Evolutionary conservation across 1,139 yeast species (phyloP), one percentile per base, ranked within the genome.

Genomic region (Debaryomyces subglobosus): DNA sequence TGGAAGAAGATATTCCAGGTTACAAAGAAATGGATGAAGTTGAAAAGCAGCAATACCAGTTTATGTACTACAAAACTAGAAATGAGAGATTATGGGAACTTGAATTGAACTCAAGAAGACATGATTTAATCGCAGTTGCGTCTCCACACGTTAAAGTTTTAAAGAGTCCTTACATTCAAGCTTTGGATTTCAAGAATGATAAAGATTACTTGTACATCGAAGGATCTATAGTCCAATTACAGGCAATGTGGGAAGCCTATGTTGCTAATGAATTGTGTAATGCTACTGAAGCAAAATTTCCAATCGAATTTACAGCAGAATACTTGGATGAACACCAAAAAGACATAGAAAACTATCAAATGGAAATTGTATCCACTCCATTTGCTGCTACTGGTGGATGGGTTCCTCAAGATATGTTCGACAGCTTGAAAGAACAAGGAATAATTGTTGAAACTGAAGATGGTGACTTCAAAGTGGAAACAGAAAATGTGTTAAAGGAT

Each of bases 391-490:
- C 97, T 34, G 88, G 89, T 49, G 97, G 97, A 5, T 92, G 97
- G 97, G 80, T 94, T 50, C 97, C 98, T 23, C 96, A 89, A 64
- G 96, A 90, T 62, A 82, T 90, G 86, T 91, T 92, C 63, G 86
- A 82, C 39, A 80, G 81, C 49, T 76, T 90, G 56, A 68, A 81
- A 41, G 82, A 81, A 18, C 85, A 84, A 54, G 95, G 94, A 1
- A 74, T 86, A 49, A 72, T 92, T 46, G 72, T 67, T 29, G 66
- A 64, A 44, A 67, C 62, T 30, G 65, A 59, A 23, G 56, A 67
- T 38, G 79, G 78, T 18, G 68, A 75, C 55, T 72, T 62, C 56
- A 61, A 59, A 46, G 58, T 76, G 39, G 77, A 72, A 47, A 65
- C 74, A 29, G 79, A 74, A 34, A 72, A 70, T 53, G 70, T 66